Evolutionary conservation across 805 yeast genomes (phyloP), one percentile per base, ranked within the genome.

Genomic region (Clavispora vitiphila): DNA sequence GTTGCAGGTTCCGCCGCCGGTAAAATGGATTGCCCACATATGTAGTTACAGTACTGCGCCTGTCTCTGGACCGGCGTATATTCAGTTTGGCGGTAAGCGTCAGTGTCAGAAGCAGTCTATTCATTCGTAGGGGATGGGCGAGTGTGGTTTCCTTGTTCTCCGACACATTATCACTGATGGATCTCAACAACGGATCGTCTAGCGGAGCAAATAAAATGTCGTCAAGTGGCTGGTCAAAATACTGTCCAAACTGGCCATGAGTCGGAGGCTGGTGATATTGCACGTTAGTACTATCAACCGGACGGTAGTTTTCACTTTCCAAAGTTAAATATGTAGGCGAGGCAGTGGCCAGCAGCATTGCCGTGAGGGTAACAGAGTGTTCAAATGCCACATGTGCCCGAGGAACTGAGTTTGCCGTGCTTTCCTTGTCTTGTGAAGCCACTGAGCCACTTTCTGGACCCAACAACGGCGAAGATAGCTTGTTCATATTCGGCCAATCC

Each of bases 1-100:
- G 10, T 10, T 16, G 38, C 22, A 15, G 9, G 6, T 26, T 23
- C n/a, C 25, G 29, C 25, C 35, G 24, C 22, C 34, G 27, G 34
- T 39, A 39, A 16, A 39, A 39, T 8, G 42, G 42, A 22, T 39
- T 39, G 15, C 42, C 42, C 15, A 39, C 42, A 20, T 39, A 20
- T 4, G 41, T 38, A 21, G 41, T 36, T 15, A 34, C 27, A 5
- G 42, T 26, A 14, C n/a, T 39, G 20, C 37, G 36, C 14, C 41
- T 31, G 9, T 24, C 37, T 9, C 18, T 15, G 2, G 27, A 24
- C 15, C 29, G 27, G 29, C 42, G 38, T 4, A 20, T 9, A 5
- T 8, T 11, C 36, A 19, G 24, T 16, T 39, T 39, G 25, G 42
- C 22, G n/a, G 34, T 22, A 11, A 39, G 16, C 20, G 21, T 12